Base-by-base conservation (phyloP, 768 basidiomycete species). In the Termitomyces sp. region DNA sequence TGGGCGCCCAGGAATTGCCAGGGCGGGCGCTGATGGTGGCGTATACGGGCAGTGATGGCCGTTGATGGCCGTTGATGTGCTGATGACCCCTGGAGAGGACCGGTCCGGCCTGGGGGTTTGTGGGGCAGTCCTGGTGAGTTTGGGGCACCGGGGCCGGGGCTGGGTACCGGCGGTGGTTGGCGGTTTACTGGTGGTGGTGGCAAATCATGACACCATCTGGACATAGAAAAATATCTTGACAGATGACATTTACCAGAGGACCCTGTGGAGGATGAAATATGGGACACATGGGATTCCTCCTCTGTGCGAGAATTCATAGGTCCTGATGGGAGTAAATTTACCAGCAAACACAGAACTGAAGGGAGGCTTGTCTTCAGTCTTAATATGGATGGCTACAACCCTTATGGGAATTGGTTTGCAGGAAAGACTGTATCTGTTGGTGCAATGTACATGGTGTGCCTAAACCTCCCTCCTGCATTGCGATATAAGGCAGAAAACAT, bases 401-500 rank as follows among this genome's bases (percentile, higher is more conserved):
- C 69, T 0, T 67, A 65, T n/a, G 33, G 58, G 24, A 67, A 60
- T 35, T 64, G 67, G 45, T 62, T 58, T 2, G 70, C 68, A 2
- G 66, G 64, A 35, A 65, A 68, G 52, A 55, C 48, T 7, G 63
- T 61, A 2, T 65, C 66, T 0, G 64, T 64, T 1, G 64, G 62
- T 1, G 68, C 65, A 1, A 67, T 70, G 16, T 72, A 64, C 58
- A 54, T 68, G 7, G 66, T 70, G 5, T 65, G 69, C 11, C 60
- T 76, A 5, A 78, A 77, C 43, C 66, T 79, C 0, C 75, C 75
- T 0, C 65, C 64, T 0, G 60, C 71, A 24, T 54, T 71, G 1
- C 61, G 67, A 3, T 76, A 74, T 56, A 67, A 69, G 10, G 62
- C 62, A 0, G 69, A 78, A 55, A 79, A 80, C 50, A 66, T 79